Evolutionary conservation across 2,329 filamentous ascomycete genomes (phyloP).

Genomic region (Ceratocystis lukuohia): DNA sequence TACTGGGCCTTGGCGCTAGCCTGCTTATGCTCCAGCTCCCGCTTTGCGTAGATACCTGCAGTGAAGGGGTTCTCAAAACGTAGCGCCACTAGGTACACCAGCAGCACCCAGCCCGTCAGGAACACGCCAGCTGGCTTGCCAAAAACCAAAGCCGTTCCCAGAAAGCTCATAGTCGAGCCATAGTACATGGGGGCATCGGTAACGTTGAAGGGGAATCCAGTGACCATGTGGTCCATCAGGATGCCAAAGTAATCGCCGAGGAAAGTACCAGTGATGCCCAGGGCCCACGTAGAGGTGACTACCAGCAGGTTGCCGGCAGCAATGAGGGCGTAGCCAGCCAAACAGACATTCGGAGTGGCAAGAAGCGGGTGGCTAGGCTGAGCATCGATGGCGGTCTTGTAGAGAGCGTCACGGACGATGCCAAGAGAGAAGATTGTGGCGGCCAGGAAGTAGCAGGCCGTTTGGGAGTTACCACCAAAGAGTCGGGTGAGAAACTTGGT

Average conservation of each 20-base stretch:
- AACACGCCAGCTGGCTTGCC: constrained; percentile 78
- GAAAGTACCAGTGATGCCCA: constrained; percentile 92
- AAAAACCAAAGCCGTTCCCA: constrained; percentile 71
- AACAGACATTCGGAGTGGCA: constrained; percentile 43
- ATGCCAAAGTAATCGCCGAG: constrained; percentile 98
- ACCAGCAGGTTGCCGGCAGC: constrained; percentile 70
- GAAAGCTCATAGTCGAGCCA: constrained; percentile 81
- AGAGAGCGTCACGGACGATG: constrained; percentile 74
- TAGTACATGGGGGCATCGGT: constrained; percentile 92
- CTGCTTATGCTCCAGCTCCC: constrained; percentile 46
- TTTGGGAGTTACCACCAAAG: constrained; percentile 62
- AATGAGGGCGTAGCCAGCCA: constrained; percentile 58
- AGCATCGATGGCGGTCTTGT: constrained; percentile 67
- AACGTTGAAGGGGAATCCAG: constrained; percentile 90
- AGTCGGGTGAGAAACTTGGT: constrained; percentile 79
- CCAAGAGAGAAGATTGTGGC: constrained; percentile 82
- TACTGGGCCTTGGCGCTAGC: constrained; percentile 29
- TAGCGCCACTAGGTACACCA: constrained; percentile 69
- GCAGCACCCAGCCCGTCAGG: constrained; percentile 59
- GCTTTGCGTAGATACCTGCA: constrained; percentile 70
- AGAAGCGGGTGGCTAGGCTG: constrained; percentile 66
- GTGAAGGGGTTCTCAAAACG: constrained; percentile 92
- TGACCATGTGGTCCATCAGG: constrained; percentile 88
- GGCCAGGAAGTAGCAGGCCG: constrained; percentile 82
- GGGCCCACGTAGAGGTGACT: constrained; percentile 74